Evolutionary conservation across 441 rosid species (phyloP).

Genomic region (Daphne laureola): DNA sequence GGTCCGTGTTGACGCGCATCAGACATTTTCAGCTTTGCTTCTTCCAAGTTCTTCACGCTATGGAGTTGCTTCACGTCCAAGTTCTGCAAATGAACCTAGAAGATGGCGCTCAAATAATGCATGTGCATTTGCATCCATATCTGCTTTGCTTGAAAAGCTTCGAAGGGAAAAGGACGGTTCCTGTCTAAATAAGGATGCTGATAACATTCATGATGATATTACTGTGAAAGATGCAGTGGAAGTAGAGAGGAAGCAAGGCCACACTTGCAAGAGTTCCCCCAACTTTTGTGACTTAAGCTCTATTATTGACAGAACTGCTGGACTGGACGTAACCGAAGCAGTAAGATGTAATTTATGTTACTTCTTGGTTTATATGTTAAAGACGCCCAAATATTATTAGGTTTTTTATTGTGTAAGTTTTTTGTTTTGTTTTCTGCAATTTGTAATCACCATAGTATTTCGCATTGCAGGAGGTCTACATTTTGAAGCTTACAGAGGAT

Average conservation of each 20-base stretch:
- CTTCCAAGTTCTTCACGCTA: conserved; percentile 50
- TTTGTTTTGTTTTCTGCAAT: conserved; percentile 2
- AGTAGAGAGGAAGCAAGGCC: conserved; percentile 52
- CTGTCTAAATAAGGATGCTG: conserved; percentile 35
- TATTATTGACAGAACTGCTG: conserved; percentile 60
- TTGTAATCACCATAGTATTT: conserved; percentile 11
- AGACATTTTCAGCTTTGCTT: conserved; percentile 78
- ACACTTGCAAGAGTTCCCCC: conserved; percentile 48
- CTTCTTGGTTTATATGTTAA: conserved; percentile 3
- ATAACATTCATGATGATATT: conserved; percentile 23
- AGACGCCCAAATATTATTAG: not conserved
- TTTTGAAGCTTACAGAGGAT: conserved; percentile 81
- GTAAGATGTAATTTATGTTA: conserved; percentile 25
- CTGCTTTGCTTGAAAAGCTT: conserved; percentile 83
- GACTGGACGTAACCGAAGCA: conserved; percentile 37
- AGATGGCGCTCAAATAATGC: conserved; percentile 61
- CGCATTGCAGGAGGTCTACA: conserved; percentile 51
- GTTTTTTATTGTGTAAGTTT: conserved; percentile 4
- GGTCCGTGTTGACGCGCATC: conserved; percentile 89
- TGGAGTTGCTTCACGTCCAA: conserved; percentile 55
- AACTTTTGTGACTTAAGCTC: conserved; percentile 63
- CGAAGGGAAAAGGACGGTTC: conserved; percentile 67
- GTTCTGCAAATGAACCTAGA: conserved; percentile 52
- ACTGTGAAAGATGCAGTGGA: conserved; percentile 36
- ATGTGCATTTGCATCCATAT: conserved; percentile 69